phyloP scores from a whole-genome alignment of 1,284 basidiomycete genomes.

The Takashimella koratensis region DNA sequence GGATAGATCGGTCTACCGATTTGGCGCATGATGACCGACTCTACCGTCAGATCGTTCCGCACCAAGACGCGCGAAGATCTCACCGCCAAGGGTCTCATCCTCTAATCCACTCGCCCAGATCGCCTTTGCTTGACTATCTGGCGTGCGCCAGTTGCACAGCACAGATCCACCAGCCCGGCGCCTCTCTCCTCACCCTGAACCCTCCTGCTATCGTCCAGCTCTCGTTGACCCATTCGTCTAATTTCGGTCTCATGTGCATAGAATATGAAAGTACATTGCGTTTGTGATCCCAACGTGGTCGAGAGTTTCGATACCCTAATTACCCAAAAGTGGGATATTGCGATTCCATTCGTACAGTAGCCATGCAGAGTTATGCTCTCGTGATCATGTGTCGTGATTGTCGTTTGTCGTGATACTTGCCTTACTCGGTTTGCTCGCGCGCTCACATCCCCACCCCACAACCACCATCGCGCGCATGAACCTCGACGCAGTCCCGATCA shows the following conservation, averaged over 20 bases:
- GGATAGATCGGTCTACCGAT: constrained; percentile 49
- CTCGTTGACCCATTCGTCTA: not conserved
- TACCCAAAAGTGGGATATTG: no score
- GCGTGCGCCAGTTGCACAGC: not conserved
- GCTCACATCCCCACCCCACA: constrained; percentile 33
- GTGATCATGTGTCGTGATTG: no score
- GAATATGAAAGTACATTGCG: not conserved
- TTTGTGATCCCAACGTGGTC: not conserved
- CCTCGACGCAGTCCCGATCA: constrained; percentile 27
- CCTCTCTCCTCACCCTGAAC: no score
- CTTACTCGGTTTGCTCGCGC: no score
- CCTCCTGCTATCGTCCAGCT: not conserved
- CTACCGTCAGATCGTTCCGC: constrained; percentile 5
- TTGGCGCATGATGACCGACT: constrained; percentile 44
- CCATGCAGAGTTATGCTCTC: no score
- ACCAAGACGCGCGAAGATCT: not conserved
- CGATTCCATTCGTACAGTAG: no score
- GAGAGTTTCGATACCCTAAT: not conserved
- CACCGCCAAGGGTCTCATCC: not conserved
- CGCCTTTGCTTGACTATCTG: not conserved
- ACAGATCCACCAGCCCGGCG: not conserved
- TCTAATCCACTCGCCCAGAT: no score
- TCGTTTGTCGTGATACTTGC: no score
- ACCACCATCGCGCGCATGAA: constrained; percentile 43
- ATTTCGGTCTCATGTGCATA: not conserved